Evolutionary conservation across 176 grass and related monocot species (phyloP).

Genomic region (Cenchrus fungigraminus): DNA sequence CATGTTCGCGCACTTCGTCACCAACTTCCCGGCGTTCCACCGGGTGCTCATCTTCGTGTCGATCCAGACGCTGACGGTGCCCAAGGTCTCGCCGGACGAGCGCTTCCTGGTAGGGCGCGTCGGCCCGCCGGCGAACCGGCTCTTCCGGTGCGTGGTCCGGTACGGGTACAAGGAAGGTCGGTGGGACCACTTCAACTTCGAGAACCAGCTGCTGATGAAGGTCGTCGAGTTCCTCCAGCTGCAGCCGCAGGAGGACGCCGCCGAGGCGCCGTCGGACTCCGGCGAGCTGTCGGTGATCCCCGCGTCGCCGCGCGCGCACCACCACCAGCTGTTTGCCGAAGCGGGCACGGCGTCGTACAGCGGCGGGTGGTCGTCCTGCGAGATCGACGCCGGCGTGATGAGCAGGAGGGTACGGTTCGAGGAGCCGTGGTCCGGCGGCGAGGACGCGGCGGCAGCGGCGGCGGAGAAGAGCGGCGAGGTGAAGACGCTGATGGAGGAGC

Average conservation of each 20-base stretch:
- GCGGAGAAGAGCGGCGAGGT: slow-evolving; percentile 63
- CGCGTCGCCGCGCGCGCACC: background rate
- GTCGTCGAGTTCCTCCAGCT: slow-evolving; percentile 65
- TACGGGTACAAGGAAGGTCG: slow-evolving; percentile 87
- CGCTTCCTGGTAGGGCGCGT: slow-evolving; percentile 72
- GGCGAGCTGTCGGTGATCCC: slow-evolving; percentile 58
- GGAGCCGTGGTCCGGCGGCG: background rate
- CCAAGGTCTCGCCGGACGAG: slow-evolving; percentile 60
- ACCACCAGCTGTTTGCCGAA: slow-evolving; percentile 15
- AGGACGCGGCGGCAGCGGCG: background rate
- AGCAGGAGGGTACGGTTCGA: slow-evolving; percentile 59
- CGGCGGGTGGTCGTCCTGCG: slow-evolving; percentile 9
- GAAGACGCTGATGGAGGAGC: slow-evolving; percentile 65
- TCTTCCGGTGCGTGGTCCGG: slow-evolving; percentile 69
- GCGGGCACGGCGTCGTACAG: slow-evolving; percentile 35
- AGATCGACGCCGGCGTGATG: slow-evolving; percentile 26
- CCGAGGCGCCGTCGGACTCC: background rate
- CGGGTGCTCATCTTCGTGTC: slow-evolving; percentile 80
- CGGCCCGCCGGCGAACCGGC: slow-evolving; percentile 47
- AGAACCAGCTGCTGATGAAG: slow-evolving; percentile 84
- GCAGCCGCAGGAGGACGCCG: slow-evolving; percentile 35
- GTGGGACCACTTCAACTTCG: slow-evolving; percentile 72
- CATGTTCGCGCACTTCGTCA: slow-evolving; percentile 95
- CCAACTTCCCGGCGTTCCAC: slow-evolving; percentile 94
- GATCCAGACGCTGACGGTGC: slow-evolving; percentile 76